Percentiles rank a stretch among this genome's conserved stretches.
Conservation (phyloP, 768 basidiomycete species). For the Suillus ampliporus region DNA sequence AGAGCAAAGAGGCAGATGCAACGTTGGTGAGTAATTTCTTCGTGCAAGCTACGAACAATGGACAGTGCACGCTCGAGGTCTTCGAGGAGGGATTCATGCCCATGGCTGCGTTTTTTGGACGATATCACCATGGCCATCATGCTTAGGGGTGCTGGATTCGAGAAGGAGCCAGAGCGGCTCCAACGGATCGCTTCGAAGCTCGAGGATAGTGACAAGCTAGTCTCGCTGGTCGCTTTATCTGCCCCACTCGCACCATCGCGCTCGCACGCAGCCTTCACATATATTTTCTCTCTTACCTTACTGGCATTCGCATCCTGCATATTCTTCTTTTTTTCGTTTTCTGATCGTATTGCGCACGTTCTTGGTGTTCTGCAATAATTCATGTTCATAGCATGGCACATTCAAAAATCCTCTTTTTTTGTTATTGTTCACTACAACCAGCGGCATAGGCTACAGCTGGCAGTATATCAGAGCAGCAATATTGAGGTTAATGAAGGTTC, state of each 20-base stretch:
- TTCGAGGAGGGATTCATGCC: constrained; percentile 80
- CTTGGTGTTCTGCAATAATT: constrained; percentile 38
- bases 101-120: constrained; percentile 78
- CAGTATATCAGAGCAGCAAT: too few species aligned
- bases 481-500: too few species aligned
- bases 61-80: constrained; percentile 57
- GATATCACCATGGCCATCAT: constrained; percentile 85
- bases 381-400: constrained; percentile 32
- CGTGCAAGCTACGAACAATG: constrained; percentile 61
- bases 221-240: constrained; percentile 47
- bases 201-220: constrained; percentile 61
- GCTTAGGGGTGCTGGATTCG: constrained; percentile 69
- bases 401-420: constrained; percentile 16
- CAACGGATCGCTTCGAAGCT: constrained; percentile 66
- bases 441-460: constrained; percentile 8
- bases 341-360: constrained; percentile 23
- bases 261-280: constrained; percentile 7
- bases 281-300: constrained; percentile 9
- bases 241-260: not conserved
- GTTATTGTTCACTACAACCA: constrained; percentile 28
- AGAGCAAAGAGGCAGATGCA: constrained; percentile 84
- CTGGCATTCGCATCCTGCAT: constrained; percentile 14
- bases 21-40: constrained; percentile 81
- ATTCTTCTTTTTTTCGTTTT: not conserved
- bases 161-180: constrained; percentile 59